Evolutionary conservation across 768 basidiomycete species (phyloP).

Genomic region (Sarcodon aspratus): DNA sequence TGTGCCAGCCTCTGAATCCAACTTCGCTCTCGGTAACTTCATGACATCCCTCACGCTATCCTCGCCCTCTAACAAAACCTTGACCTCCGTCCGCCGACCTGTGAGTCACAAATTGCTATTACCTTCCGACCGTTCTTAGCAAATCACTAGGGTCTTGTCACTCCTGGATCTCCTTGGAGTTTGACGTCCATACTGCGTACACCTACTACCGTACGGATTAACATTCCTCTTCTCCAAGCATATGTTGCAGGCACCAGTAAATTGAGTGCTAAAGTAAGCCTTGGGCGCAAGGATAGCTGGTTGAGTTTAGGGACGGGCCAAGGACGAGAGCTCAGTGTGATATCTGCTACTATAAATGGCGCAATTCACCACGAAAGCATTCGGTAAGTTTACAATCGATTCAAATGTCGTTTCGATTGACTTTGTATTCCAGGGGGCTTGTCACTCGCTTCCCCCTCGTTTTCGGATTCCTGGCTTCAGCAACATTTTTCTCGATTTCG

Average conservation of each 20-base stretch:
- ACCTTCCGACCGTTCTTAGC: not conserved
- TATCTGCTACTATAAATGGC: constrained; percentile 50
- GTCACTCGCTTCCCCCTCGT: constrained; percentile 58
- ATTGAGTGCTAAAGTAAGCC: constrained; percentile 48
- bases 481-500: constrained; percentile 22
- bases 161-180: constrained; percentile 25
- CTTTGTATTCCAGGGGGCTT: constrained; percentile 38
- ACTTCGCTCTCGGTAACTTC: constrained; percentile 73
- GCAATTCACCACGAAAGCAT: constrained; percentile 55
- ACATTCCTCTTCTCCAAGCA: constrained; percentile 46
- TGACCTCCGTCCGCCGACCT: constrained; percentile 48
- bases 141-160: constrained; percentile 41
- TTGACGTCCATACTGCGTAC: constrained; percentile 26
- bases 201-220: constrained; percentile 32
- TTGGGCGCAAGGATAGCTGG: constrained; percentile 72
- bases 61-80: constrained; percentile 50
- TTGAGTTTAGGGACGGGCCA: constrained; percentile 53
- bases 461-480: constrained; percentile 31
- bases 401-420: not conserved
- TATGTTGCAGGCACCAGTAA: constrained; percentile 36
- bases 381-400: constrained; percentile 33
- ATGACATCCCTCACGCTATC: constrained; percentile 60
- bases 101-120: constrained; percentile 15
- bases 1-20: constrained; percentile 56
- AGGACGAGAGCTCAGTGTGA: constrained; percentile 63